These are phyloP conservation scores for Coniochaeta hoffmannii DNA, from an alignment of 2,329 filamentous ascomycete species.

Conservation along the genomic window DNA sequence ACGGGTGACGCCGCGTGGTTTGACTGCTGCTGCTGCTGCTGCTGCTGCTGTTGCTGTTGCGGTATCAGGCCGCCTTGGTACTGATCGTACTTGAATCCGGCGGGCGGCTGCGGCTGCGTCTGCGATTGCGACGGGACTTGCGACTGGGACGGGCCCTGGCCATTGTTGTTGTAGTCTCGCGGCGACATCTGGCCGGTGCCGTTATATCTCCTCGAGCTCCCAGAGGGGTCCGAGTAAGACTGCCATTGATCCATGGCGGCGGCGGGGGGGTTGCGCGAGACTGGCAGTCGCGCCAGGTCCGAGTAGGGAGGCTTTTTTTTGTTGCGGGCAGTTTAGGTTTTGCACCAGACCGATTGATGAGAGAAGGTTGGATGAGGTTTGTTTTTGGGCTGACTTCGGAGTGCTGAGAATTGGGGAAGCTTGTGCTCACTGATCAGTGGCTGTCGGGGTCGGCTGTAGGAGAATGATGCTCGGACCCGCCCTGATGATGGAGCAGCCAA, in stretches of 20 bases:
- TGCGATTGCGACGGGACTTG: conserved; percentile 9
- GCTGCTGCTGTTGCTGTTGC: conserved; percentile 18
- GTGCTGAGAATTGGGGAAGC: conserved; percentile 3
- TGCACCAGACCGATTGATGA: not conserved
- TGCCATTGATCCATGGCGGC: conserved; percentile 56
- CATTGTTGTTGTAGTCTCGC: conserved; percentile 39
- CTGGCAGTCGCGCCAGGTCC: not conserved
- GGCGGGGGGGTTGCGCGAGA: conserved; percentile 8
- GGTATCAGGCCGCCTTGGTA: conserved; percentile 45
- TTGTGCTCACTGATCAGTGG: not conserved
- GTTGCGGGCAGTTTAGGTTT: conserved; percentile 1
- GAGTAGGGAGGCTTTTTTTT: not conserved
- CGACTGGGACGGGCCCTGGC: conserved; percentile 29
- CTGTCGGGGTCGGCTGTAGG: not conserved
- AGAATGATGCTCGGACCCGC: conserved; percentile 3
- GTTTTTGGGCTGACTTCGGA: too few species aligned
- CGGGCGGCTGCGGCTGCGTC: conserved; percentile 36
- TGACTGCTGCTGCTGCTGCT: conserved; percentile 16
- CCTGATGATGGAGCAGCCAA: not conserved
- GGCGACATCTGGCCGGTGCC: conserved; percentile 28
- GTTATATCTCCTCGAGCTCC: conserved; percentile 19
- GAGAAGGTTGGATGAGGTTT: not conserved
- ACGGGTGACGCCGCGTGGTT: conserved; percentile 52
- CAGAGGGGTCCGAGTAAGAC: conserved; percentile 39
- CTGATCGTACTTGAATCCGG: conserved; percentile 60